A percentile compares a stretch with the other conserved stretches of the same genome.
phyloP scores from a whole-genome alignment of 768 basidiomycete genomes.

The Amanita molliuscula region DNA sequence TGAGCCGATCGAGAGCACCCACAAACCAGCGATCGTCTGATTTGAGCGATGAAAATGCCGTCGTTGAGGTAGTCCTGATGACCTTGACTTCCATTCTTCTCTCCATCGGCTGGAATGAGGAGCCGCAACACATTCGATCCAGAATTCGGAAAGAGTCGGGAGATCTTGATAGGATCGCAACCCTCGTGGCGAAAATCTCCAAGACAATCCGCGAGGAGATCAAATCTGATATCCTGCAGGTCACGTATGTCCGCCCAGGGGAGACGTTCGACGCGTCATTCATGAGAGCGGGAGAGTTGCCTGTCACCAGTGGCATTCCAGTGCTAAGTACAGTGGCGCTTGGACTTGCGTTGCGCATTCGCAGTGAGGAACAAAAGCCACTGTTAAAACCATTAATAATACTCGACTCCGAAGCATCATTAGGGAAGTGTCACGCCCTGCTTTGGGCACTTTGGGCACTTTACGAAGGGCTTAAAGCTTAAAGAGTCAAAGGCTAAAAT shows the following conservation, averaged over 20 bases:
- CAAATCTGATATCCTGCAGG: not conserved
- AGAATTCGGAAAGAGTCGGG: not conserved
- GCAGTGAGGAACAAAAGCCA: not conserved
- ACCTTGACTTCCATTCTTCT: not conserved
- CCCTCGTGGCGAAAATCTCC: not conserved
- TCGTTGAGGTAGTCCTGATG: not conserved
- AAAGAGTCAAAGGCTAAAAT: too few relatives aligned
- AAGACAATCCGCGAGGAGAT: not conserved
- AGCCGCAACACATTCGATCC: not conserved
- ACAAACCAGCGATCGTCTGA: not conserved
- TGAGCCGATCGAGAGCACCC: not conserved
- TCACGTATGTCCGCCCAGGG: not conserved
- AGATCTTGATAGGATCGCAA: not conserved
- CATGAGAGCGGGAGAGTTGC: not conserved
- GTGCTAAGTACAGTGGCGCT: not conserved
- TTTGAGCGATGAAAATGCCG: not conserved
- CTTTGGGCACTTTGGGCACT: too few relatives aligned
- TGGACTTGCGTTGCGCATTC: not conserved
- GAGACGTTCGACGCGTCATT: not conserved
- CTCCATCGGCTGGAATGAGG: not conserved
- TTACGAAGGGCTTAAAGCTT: too few relatives aligned
- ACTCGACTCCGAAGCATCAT: not conserved
- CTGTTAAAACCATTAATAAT: not conserved
- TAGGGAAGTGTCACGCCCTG: too few relatives aligned
- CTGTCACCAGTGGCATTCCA: not conserved